These are phyloP conservation scores for Apiospora aurea DNA, from an alignment of 2,329 filamentous ascomycete genomes.

Conservation along the genomic window DNA sequence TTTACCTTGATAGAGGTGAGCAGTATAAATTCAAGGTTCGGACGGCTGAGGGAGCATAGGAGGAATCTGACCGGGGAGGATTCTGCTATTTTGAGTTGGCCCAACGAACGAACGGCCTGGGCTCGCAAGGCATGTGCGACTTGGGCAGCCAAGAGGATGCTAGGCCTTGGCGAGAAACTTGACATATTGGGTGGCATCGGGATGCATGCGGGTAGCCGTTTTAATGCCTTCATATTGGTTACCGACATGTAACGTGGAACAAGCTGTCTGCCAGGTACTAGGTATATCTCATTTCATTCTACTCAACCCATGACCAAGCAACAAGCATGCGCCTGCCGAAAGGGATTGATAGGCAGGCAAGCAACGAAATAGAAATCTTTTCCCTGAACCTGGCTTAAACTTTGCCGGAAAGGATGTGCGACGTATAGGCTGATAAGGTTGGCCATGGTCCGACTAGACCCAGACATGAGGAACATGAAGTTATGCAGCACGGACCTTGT, in stretches of 20 bases:
- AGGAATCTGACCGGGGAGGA: background rate
- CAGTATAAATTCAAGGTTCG: conserved; percentile 61
- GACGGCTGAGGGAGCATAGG: background rate
- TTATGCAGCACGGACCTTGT: conserved; percentile 18
- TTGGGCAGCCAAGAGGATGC: background rate
- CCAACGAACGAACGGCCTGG: background rate
- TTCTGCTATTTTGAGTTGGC: background rate
- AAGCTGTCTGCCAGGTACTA: background rate
- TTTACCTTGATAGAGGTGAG: conserved; percentile 67
- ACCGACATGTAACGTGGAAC: background rate
- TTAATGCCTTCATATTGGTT: background rate
- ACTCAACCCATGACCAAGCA: background rate
- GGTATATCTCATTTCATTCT: background rate
- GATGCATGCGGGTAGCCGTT: background rate
- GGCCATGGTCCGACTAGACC: background rate
- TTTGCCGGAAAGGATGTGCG: background rate
- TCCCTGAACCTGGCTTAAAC: background rate
- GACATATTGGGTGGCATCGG: background rate
- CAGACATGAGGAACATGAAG: background rate
- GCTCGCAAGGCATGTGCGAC: background rate
- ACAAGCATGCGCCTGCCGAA: background rate
- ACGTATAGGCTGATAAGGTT: conserved; percentile 7
- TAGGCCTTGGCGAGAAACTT: background rate
- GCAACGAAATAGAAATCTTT: background rate
- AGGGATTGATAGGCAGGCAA: background rate